Conservation (phyloP, 2,329 filamentous ascomycete genomes). For the Ceratocystis harringtonii region DNA sequence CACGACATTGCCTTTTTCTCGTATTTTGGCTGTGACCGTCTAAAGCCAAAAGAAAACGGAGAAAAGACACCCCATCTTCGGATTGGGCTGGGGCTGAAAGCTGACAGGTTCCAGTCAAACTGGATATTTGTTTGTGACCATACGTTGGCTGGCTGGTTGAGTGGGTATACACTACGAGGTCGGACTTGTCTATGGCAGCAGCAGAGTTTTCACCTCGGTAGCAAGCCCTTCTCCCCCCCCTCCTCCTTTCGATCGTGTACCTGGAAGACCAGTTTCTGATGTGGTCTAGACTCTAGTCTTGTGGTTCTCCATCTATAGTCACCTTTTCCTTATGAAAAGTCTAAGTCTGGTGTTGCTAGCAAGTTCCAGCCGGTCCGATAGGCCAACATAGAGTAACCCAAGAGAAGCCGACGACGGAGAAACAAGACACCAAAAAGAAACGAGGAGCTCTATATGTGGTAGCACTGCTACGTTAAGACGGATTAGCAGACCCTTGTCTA, state of each 20-base stretch:
- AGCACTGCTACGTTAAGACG: not conserved
- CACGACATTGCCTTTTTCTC: no score
- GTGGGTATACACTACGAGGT: not conserved
- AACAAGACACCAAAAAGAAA: not conserved
- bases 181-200: not conserved
- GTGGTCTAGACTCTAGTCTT: not conserved
- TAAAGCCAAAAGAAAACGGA: not conserved
- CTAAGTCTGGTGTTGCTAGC: not conserved
- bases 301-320: not conserved
- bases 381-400: not conserved
- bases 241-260: not conserved
- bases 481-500: not conserved
- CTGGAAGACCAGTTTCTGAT: not conserved
- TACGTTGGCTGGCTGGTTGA: not conserved
- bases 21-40: not conserved
- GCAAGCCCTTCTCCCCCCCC: not conserved
- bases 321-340: not conserved
- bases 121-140: not conserved
- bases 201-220: slow-evolving; percentile 1
- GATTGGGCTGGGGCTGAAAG: not conserved
- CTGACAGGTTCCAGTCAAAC: not conserved
- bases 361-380: not conserved
- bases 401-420: not conserved
- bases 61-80: not conserved
- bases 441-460: not conserved